Evolutionary conservation across 371 early-diverging fungal species (phyloP).

Genomic region (Lichtheimia ramosa): DNA sequence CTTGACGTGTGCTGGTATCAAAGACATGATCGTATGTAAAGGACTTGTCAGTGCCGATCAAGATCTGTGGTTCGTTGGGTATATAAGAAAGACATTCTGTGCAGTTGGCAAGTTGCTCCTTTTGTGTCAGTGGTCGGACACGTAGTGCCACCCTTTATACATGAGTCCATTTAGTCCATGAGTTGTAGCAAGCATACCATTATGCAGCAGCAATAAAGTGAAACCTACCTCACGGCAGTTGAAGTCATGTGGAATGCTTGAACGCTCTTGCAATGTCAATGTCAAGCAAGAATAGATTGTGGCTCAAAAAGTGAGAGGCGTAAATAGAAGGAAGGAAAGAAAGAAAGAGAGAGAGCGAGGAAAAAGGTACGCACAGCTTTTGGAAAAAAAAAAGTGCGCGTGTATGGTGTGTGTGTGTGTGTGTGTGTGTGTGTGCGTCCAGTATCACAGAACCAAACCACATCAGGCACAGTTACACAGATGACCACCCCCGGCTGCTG

Average conservation of each 20-base stretch:
- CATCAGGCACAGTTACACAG: too few species aligned
- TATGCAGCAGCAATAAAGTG: background rate
- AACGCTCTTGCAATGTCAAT: background rate
- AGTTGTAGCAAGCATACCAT: background rate
- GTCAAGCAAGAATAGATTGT: too few species aligned
- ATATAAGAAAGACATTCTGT: constrained; percentile 69
- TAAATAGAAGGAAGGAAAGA: background rate
- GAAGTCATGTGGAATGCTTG: constrained; percentile 8
- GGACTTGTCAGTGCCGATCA: constrained; percentile 65
- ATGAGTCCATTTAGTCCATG: background rate
- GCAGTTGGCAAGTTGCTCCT: constrained; percentile 71
- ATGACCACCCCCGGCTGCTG: too few species aligned
- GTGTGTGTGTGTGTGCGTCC: too few species aligned
- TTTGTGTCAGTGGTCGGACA: constrained; percentile 76
- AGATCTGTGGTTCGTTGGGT: constrained; percentile 62
- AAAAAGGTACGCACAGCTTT: too few species aligned
- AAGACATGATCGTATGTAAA: constrained; percentile 91
- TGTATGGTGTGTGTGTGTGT: too few species aligned
- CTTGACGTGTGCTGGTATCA: constrained; percentile 68
- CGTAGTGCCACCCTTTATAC: constrained; percentile 73
- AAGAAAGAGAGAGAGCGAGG: background rate
- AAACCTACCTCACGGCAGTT: constrained; percentile 32
- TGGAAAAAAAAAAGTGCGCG: too few species aligned
- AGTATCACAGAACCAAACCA: too few species aligned
- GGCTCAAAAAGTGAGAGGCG: background rate